phyloP scores from a whole-genome alignment of 1,139 yeast genomes.

The Arxiozyma bovina region DNA sequence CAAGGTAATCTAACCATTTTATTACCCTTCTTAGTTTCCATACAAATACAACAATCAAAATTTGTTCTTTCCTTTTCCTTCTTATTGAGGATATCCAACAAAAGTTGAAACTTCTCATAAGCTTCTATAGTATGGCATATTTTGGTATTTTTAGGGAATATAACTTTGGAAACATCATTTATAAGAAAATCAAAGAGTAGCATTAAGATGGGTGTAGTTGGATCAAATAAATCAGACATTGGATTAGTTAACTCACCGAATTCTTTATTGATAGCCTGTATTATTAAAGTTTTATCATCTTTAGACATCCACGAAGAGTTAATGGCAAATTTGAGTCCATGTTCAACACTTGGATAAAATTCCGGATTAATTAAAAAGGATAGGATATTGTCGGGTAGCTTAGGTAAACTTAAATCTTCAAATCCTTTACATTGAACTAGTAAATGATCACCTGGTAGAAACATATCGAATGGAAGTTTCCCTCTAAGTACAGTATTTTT shows the following conservation, averaged over 20 bases:
- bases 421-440: constrained; percentile 10
- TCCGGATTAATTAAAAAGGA: constrained; percentile 15
- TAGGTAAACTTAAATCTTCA: constrained; percentile 9
- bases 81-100: constrained; percentile 24
- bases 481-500: constrained; percentile 12
- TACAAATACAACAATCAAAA: constrained; percentile 54
- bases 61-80: constrained; percentile 35
- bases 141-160: constrained; percentile 20
- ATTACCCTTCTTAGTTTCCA: constrained; percentile 42
- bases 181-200: constrained; percentile 39
- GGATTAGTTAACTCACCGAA: constrained; percentile 34
- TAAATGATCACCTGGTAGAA: constrained; percentile 6
- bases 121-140: constrained; percentile 12
- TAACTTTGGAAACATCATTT: constrained; percentile 24
- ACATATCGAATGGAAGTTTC: constrained; percentile 13
- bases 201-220: constrained; percentile 35
- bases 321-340: constrained; percentile 31
- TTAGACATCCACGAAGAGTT: constrained; percentile 28
- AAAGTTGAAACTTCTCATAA: constrained; percentile 15
- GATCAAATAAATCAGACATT: constrained; percentile 29
- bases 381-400: constrained; percentile 17
- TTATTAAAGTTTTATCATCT: constrained; percentile 16
- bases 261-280: constrained; percentile 24
- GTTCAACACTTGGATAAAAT: constrained; percentile 22
- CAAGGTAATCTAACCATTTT: constrained; percentile 37